A percentile compares a stretch with the other conserved stretches of the same genome.
These are phyloP conservation scores for Geotrichum ghanense DNA, from an alignment of 805 yeast genomes.

Conservation along the genomic window DNA sequence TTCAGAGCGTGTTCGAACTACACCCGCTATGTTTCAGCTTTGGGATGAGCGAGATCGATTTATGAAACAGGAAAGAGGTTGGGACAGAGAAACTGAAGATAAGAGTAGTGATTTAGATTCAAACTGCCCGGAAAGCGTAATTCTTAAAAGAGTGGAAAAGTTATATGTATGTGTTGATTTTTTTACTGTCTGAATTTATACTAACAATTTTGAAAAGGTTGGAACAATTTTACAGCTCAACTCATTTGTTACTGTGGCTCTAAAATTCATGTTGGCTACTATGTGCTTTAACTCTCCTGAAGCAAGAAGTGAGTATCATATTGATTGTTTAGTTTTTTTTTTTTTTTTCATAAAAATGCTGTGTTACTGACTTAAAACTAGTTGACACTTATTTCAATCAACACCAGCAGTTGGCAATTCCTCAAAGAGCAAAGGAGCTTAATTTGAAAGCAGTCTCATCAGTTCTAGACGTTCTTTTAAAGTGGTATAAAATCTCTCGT, in stretches of 20 bases:
- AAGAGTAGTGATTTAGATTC: not conserved
- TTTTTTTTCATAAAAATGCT: not conserved
- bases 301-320: conserved; percentile 2
- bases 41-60: conserved; percentile 62
- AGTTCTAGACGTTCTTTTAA: conserved; percentile 40
- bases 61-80: conserved; percentile 64
- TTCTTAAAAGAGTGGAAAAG: conserved; percentile 45
- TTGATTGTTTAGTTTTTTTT: not conserved
- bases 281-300: conserved; percentile 18
- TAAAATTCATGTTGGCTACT: conserved; percentile 52
- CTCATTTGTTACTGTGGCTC: conserved; percentile 50
- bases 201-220: conserved; percentile 1
- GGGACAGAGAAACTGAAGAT: conserved; percentile 22
- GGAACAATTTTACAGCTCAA: conserved; percentile 43
- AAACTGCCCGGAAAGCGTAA: conserved; percentile 25
- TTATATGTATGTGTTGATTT: conserved; percentile 32
- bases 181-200: not conserved
- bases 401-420: conserved; percentile 26
- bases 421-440: conserved; percentile 49
- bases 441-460: conserved; percentile 48
- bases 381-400: conserved; percentile 1
- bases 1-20: conserved; percentile 47
- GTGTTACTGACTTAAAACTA: not conserved
- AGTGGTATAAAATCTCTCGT: conserved; percentile 69
- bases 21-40: conserved; percentile 57